Evolutionary conservation across 257 asterid genomes (phyloP), one percentile per base, ranked within the genome.

Genomic region (Petrea volubilis): DNA sequence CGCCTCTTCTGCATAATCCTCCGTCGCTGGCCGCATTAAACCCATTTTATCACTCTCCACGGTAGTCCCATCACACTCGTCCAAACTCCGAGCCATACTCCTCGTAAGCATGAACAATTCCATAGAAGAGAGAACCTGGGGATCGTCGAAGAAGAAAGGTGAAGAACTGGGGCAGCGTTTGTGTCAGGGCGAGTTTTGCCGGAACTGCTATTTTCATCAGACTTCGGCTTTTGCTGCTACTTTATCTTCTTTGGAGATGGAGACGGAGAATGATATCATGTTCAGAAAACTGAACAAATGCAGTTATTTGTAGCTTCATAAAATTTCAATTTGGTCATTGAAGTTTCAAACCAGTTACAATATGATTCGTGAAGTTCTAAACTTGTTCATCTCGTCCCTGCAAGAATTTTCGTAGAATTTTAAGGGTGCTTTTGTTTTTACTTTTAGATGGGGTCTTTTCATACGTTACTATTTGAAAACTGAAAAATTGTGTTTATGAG

Each of bases 1-100:
- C 40, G 97, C 96, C 68, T 88, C 92, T 40, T 69, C 80, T n/a
- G 76, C 90, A 62, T 80, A 83, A 41, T 83, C 96, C 74, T 76
- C 90, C 7, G 81, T 79, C 0, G 98, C 96, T 15, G 90, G 93
- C 44, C 74, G 82, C 74, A 94, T 85, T 57, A 78, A 40, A 17
- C 83, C 90, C 85, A 77, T 36, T 60, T 59, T 47, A 71, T 63
- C 58, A 64, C 40, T 72, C 58, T 74, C 82, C 74, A 59, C 65
- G 5, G 53, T 12, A 27, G 15, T 34, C 62, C 80, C 89, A 65
- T 81, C 62, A 61, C 80, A 72, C 31, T 82, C 81, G 28, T 84
- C 85, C 68, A 59, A 62, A 69, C 79, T 77, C 84, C 77, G 74
- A 64, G 77, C 67, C 89, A 82, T 87, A 55, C 74, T 77, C 57